Evolutionary conservation across 1,284 basidiomycete genomes (phyloP).

Genomic region (Microbotryum saponariae): DNA sequence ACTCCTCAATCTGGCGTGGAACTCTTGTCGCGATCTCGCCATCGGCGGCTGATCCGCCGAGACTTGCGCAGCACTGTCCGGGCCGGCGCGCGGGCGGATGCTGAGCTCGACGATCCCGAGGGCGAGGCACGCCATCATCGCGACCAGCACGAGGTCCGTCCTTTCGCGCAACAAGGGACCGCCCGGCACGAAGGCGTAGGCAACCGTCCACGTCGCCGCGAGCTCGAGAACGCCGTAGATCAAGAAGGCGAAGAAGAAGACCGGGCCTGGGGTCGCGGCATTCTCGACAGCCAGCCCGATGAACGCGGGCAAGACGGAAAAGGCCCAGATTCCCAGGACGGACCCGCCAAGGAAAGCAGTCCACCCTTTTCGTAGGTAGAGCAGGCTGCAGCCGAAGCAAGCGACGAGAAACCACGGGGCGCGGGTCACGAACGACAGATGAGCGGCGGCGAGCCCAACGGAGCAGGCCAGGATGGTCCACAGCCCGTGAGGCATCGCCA

Average conservation of each 20-base stretch:
- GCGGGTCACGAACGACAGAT: conserved; percentile 31
- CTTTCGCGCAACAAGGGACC: conserved; percentile 71
- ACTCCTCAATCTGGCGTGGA: too few species aligned
- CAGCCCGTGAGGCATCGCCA: conserved; percentile 61
- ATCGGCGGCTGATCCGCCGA: not conserved
- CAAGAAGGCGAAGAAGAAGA: conserved; percentile 55
- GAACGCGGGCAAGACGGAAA: conserved; percentile 56
- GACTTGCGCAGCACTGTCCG: not conserved
- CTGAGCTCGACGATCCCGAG: conserved; percentile 22
- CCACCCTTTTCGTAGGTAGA: conserved; percentile 65
- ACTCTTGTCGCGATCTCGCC: too few species aligned
- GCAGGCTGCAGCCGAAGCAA: conserved; percentile 49
- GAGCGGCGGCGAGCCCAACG: conserved; percentile 46
- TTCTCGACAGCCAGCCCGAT: conserved; percentile 40
- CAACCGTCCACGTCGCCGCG: conserved; percentile 72
- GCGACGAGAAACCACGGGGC: conserved; percentile 50
- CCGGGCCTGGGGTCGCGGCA: conserved; percentile 41
- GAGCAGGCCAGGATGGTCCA: conserved; percentile 61
- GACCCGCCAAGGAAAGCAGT: conserved; percentile 64
- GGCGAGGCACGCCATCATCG: conserved; percentile 41
- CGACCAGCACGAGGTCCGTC: conserved; percentile 53
- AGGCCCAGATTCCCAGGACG: conserved; percentile 58
- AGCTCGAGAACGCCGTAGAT: conserved; percentile 60
- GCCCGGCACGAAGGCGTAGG: conserved; percentile 82
- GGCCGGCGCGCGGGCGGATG: conserved; percentile 39